Percentiles rank a stretch among this genome's conserved stretches.
phyloP scores from a whole-genome alignment of 768 basidiomycete species.

The Coprinopsis strossmayeri region DNA sequence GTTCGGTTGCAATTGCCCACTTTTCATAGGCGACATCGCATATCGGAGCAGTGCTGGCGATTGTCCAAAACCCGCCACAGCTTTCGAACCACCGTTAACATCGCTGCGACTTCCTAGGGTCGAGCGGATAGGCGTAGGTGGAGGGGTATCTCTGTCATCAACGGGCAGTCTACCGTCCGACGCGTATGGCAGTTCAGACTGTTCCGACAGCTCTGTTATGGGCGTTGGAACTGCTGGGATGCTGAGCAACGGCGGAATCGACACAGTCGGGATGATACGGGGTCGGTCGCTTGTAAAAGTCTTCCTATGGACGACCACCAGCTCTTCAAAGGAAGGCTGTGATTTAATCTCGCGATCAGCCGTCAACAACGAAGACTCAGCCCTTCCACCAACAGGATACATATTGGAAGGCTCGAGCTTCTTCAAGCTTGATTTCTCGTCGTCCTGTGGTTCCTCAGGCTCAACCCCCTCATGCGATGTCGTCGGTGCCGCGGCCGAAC shows the following conservation, averaged over 20 bases:
- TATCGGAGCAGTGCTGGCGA: background rate
- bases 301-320: constrained; percentile 7
- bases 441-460: background rate
- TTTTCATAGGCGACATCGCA: constrained; percentile 2
- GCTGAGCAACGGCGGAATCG: background rate
- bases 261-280: constrained; percentile 3
- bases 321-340: constrained; percentile 10
- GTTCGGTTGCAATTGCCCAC: background rate
- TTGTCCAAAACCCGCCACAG: no score
- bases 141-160: constrained; percentile 6
- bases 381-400: background rate
- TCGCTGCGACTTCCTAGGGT: background rate
- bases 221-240: constrained; percentile 1
- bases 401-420: background rate
- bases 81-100: background rate
- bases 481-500: constrained; percentile 5
- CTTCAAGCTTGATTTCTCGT: background rate
- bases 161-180: constrained; percentile 1
- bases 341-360: background rate
- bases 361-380: constrained; percentile 1
- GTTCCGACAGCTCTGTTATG: background rate
- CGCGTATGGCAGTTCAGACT: background rate
- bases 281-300: constrained; percentile 6
- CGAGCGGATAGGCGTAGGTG: background rate
- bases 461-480: background rate